Percentiles rank a stretch among this genome's conserved stretches.
phyloP scores from a whole-genome alignment of 805 yeast genomes.

The Myxozyma melibiosi region DNA sequence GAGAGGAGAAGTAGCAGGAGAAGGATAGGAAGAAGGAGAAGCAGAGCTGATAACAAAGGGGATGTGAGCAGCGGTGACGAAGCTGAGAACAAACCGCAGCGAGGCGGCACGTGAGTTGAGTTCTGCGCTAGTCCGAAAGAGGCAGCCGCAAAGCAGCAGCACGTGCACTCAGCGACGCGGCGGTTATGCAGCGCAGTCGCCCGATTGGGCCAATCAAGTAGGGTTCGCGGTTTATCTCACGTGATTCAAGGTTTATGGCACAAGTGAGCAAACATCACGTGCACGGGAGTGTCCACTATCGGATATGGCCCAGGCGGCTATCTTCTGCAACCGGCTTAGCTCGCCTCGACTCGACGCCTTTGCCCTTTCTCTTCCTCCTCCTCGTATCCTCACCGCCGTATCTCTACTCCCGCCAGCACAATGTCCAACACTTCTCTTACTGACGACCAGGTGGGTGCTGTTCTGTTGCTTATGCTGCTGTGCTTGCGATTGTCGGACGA shows the following conservation, averaged over 20 bases:
- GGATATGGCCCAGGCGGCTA: constrained; percentile 21
- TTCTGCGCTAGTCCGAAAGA: constrained; percentile 2
- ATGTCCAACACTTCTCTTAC: constrained; percentile 35
- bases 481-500: background rate
- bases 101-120: background rate
- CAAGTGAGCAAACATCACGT: background rate
- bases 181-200: background rate
- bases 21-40: background rate
- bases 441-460: constrained; percentile 32
- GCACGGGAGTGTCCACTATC: constrained; percentile 6
- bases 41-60: background rate
- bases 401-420: background rate
- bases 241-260: background rate
- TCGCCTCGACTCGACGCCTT: background rate
- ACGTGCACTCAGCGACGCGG: background rate
- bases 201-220: constrained; percentile 2
- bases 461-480: background rate
- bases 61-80: background rate
- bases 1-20: background rate
- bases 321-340: constrained; percentile 16
- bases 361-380: background rate
- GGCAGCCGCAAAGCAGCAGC: constrained; percentile 6
- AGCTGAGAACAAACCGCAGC: background rate
- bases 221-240: too few relatives aligned
- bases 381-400: background rate